Evolutionary conservation across 2,329 filamentous ascomycete species (phyloP), one percentile per base, ranked within the genome.

Genomic region (Scolecobasidium constrictum): DNA sequence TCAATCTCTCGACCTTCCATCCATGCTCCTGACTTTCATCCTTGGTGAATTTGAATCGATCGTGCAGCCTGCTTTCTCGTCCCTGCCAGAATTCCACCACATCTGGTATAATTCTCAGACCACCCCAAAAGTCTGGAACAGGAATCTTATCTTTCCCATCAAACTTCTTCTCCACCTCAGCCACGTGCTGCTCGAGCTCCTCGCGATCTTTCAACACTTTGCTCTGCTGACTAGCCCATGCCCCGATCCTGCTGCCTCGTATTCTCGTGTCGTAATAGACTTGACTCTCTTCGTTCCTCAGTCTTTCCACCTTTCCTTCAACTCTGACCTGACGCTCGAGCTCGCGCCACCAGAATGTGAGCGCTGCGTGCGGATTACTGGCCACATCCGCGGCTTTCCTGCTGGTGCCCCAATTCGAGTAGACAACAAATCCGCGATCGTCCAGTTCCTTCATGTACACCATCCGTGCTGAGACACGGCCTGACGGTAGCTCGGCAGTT

Each of bases 401-500:
- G 46, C 78, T 85, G 0, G 84, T 92, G 47, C 78, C 87, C 68
- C 88, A 90, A 63, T 98, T 98, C 56, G 78, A 83, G 71, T 96
- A 98, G 38, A 98, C 72, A 35, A 96, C 86, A 64, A 93, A 98
- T 13, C 88, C 87, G 16, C 60, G 63, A 4, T 69, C 63, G 61
- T 96, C 88, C 18, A 96, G 77, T 68, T 96, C 92, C 65, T 98
- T 98, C 51, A 98, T 73, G 65, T 96, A 98, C 28, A 98, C 86
- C 52, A 86, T 74, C 46, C 92, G 85, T 3, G 85, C 81, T 37
- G 79, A 86, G 16, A 96, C 83, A 37, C 83, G 80, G 47, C 92
- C 92, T 0, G 78, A 83, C 2, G 90, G 90, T 4, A 96, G 73
- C 18, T 73, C 69, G 0, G 88, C 87, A 1, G 92, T 98, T 3